A percentile compares a stretch with the other conserved stretches of the same genome.
These are phyloP conservation scores for Phytopythium sindhum DNA, from an alignment of 352 stramenopile genomes.

Conservation along the genomic window DNA sequence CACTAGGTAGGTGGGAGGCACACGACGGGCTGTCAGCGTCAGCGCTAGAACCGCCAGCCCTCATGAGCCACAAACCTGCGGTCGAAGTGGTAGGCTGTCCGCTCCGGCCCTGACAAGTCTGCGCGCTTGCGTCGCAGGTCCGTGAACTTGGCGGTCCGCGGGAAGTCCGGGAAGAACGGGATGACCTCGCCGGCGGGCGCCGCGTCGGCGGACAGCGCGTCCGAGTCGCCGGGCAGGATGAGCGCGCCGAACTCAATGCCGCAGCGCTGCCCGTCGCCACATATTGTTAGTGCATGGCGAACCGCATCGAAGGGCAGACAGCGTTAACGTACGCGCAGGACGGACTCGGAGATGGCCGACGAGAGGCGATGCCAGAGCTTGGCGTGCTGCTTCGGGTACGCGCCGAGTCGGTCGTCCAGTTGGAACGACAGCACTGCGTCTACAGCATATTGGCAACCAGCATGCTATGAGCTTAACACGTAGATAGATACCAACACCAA, in stretches of 20 bases:
- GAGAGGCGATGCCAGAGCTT: constrained; percentile 72
- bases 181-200: constrained; percentile 25
- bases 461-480: background rate
- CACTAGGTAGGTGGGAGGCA: constrained; percentile 17
- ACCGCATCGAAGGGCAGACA: background rate
- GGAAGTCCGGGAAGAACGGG: constrained; percentile 72
- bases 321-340: constrained; percentile 44
- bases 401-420: constrained; percentile 69
- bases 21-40: background rate
- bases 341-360: constrained; percentile 54
- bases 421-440: constrained; percentile 72
- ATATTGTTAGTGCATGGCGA: background rate
- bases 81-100: constrained; percentile 80
- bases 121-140: constrained; percentile 31
- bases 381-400: constrained; percentile 77
- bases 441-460: constrained; percentile 9
- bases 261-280: constrained; percentile 39
- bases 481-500: too few species aligned
- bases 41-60: background rate
- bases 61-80: constrained; percentile 38
- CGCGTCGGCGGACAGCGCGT: constrained; percentile 27
- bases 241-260: constrained; percentile 58
- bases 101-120: constrained; percentile 38
- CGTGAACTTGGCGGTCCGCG: constrained; percentile 74
- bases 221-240: constrained; percentile 66